A percentile compares a stretch with the other conserved stretches of the same genome.
Evolutionary conservation across 2,329 filamentous ascomycete genomes (phyloP).

Genomic region (Arthroderma uncinatum): DNA sequence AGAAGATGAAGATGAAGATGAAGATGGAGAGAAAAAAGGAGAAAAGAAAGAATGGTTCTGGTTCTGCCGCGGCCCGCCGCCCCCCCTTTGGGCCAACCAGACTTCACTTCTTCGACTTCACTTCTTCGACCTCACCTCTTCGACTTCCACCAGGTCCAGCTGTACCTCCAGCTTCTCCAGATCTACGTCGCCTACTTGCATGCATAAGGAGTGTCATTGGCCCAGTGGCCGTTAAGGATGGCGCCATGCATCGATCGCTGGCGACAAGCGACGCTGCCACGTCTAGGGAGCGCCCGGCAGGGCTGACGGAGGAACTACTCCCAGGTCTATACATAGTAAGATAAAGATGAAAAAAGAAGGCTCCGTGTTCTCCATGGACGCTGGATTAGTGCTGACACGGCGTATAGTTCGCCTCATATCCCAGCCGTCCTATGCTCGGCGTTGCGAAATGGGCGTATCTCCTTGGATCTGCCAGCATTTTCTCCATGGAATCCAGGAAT

Average conservation of each 20-base stretch:
- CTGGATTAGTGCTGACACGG: neutral
- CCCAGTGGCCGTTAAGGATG: neutral
- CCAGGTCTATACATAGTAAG: neutral
- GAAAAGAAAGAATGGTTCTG: neutral
- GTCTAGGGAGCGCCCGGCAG: neutral
- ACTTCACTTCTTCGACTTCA: neutral
- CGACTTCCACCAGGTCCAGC: neutral
- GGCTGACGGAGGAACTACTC: neutral
- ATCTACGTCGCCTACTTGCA: neutral
- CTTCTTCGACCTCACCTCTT: neutral
- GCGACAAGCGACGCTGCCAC: neutral
- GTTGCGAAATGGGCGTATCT: neutral
- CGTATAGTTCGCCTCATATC: neutral
- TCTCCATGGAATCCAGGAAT: neutral
- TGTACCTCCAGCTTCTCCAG: neutral
- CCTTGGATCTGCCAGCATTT: neutral
- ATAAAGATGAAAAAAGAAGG: neutral
- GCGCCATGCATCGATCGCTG: neutral
- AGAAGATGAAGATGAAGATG: neutral
- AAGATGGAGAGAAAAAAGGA: too few species aligned
- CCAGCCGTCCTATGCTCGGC: neutral
- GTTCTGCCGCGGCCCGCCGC: conserved; percentile 1
- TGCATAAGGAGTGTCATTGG: neutral
- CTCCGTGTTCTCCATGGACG: neutral
- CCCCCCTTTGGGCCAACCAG: neutral